Evolutionary conservation across 78 protist species (phyloP).

Genomic region (Dictyostelium intermedium): DNA sequence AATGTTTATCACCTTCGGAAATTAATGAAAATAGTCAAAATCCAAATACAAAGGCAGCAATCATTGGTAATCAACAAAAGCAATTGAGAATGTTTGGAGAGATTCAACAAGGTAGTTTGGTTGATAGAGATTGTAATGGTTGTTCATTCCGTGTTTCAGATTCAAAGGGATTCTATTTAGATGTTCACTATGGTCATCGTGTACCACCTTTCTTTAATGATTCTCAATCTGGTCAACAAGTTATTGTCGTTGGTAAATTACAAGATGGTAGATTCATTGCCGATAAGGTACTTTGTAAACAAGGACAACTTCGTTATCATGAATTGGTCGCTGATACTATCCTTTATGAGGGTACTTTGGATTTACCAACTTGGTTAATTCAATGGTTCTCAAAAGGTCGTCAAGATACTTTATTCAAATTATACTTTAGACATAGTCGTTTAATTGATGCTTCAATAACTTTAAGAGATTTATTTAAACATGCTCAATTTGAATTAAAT

Average conservation of each 20-base stretch:
- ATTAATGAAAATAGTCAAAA: not conserved
- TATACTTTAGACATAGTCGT: conserved; percentile 25
- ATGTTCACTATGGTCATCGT: not conserved
- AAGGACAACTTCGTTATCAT: conserved; percentile 27
- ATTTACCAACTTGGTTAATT: conserved; percentile 28
- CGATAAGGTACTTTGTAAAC: not conserved
- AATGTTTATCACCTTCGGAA: conserved; percentile 23
- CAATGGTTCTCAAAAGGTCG: conserved; percentile 33
- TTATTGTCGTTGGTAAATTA: conserved; percentile 20
- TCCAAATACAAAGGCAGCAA: not conserved
- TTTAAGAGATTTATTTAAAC: not conserved
- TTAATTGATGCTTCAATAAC: not conserved
- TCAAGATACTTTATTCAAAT: conserved; percentile 2
- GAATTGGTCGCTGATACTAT: conserved; percentile 27
- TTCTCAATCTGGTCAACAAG: not conserved
- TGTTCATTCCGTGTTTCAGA: conserved; percentile 6
- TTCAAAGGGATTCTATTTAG: not conserved
- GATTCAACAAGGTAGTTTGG: not conserved
- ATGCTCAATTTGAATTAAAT: not conserved
- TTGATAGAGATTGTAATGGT: not conserved
- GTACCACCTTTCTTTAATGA: conserved; percentile 52
- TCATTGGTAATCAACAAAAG: not conserved
- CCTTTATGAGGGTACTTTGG: not conserved
- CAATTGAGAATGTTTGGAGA: conserved; percentile 5
- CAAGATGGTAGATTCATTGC: conserved; percentile 16